Base-by-base conservation (phyloP, 331 rosid genomes). In the Stylosanthes scabra region DNA sequence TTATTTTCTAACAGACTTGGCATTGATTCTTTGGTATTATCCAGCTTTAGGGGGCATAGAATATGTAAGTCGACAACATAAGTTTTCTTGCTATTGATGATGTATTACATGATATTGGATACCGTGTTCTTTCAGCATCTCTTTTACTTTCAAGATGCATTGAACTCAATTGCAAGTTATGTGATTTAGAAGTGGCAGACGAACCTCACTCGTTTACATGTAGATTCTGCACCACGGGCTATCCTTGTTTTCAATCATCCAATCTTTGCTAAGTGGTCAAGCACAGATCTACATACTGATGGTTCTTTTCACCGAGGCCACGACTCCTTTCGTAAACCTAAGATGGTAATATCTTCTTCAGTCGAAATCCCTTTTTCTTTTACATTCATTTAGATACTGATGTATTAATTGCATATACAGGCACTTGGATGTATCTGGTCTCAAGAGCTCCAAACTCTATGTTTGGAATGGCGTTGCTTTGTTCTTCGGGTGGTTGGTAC, bases 401-500 rank as follows among this genome's bases (percentile, higher is more conserved):
- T 61, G 81, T 45, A 37, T 68, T 34, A 9, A 70, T 68, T 74
- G 56, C 70, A 16, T 78, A 50, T 80, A 63, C 86, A 93, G 98
- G 97, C 79, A 93, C 83, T 81, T 93, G 91, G 97, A 93, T 67
- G 61, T 60, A 59, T 72, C 90, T 80, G 96, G 96, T 78, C 84
- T 40, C 77, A 93, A 91, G 87, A 81, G 63, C 86, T 89, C 97
- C 20, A 82, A 52, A 66, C 73, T 83, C 68, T 93, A 93, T 62
- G 51, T 85, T 54, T 77, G 61, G 83, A 93, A 91, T 81, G 98
- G 98, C 3, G 13, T 89, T 71, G 96, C 88, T 7, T 76, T 93
- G 87, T 93, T 93, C 90, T 70, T 91, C 6, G 97, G 98, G 83
- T 93, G 98, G 98, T 79, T 93, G 98, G 98, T 93, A 93, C 75